Conservation (phyloP, 148 eudicot genomes). For the Rhododendron mucronatum region DNA sequence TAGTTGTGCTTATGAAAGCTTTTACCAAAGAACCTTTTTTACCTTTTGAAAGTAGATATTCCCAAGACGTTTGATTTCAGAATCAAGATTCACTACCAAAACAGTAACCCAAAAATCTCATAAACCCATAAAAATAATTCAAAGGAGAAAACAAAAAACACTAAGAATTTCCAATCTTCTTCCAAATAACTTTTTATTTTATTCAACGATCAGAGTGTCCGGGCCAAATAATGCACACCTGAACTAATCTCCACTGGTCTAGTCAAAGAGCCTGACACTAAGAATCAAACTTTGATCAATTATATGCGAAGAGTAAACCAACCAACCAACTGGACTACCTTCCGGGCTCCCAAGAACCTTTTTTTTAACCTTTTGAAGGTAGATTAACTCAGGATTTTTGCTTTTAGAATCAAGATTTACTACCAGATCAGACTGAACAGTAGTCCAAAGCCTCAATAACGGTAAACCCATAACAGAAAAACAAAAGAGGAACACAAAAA, state of each 20-base stretch:
- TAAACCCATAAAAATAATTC: background rate
- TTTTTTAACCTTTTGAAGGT: background rate
- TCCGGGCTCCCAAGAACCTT: background rate
- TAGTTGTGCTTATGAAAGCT: background rate
- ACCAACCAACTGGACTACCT: too few species aligned
- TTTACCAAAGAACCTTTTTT: background rate
- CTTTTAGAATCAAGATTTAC: background rate
- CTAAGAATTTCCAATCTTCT: background rate
- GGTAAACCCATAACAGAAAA: background rate
- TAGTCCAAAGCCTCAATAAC: background rate
- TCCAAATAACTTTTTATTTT: background rate
- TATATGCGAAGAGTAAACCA: too few species aligned
- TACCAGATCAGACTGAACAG: background rate
- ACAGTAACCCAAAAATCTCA: background rate
- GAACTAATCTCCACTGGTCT: too few species aligned
- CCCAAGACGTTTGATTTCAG: background rate
- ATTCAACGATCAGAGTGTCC: too few species aligned
- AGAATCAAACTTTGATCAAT: too few species aligned
- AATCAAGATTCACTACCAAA: background rate
- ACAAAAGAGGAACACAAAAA: background rate
- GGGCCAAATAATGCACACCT: too few species aligned
- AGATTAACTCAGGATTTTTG: background rate
- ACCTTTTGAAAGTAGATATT: slow-evolving; percentile 4
- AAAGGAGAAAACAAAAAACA: background rate
- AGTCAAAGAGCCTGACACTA: too few species aligned